Base-by-base conservation (phyloP, 2,329 filamentous ascomycete genomes). In the Calonectria fujianensis region DNA sequence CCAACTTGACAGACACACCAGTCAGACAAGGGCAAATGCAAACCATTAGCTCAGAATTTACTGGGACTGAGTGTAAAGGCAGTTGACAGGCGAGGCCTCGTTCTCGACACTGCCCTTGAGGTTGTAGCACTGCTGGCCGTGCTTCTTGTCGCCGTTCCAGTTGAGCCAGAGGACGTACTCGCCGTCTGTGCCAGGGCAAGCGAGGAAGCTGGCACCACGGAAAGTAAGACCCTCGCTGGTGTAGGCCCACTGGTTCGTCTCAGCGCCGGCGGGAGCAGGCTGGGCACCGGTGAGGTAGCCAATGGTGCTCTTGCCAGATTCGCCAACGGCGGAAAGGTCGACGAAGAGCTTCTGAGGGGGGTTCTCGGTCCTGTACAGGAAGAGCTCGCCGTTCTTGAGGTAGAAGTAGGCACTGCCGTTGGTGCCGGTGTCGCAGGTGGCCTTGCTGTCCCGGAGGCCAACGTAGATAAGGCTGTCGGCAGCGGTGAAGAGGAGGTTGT, bases 271-370 rank as follows among this genome's bases (percentile, higher is more conserved):
- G 37, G 86, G 85, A 0, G 83, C 71, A 9, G 64, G n/a, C 10
- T 78, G 54, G 54, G 32, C 71, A 57, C 88, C 88, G 5, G 87
- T 89, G 41, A 87, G 86, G 85, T 91, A 93, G 54, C 87, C 86
- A 54, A 92, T 79, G 20, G 85, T 83, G 68, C 91, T 91, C n/a
- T 59, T 39, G 32, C 54, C 54, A 4, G 54, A 39, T 77, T 90
- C 88, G 76, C 89, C 88, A 89, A 91, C 91, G 79, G 89, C 90
- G 61, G 89, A 91, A 57, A 88, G 88, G 82, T 93, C 90, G 54
- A 88, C 88, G 76, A 80, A 92, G 67, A 90, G 73, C 79, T 88
- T 83, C 84, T 92, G 91, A 4, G 84, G 83, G 37, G 77, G 83
- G 10, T 82, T 84, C 27, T 83, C 83, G 1, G 59, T 61, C 32